These are phyloP conservation scores for Shiraia sp. DNA, from an alignment of 2,329 filamentous ascomycete species.

Conservation along the genomic window DNA sequence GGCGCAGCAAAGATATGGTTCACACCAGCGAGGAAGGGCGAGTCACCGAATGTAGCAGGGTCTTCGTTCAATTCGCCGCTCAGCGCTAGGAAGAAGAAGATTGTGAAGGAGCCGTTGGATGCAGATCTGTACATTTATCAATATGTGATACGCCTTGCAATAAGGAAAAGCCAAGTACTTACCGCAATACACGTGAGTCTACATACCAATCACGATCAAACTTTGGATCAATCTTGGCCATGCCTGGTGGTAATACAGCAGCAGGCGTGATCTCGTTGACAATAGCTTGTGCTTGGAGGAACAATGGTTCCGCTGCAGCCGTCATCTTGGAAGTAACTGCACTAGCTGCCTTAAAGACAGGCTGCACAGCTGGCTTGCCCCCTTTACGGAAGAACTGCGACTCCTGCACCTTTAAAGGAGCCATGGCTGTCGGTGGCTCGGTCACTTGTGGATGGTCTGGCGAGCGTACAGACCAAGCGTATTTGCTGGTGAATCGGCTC, in stretches of 20 bases:
- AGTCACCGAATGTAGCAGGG: neutral
- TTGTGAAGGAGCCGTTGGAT: neutral
- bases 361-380: neutral
- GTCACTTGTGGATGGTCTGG: neutral
- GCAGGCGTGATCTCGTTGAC: neutral
- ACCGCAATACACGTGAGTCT: neutral
- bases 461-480: neutral
- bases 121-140: neutral
- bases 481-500: neutral
- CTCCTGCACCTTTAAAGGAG: neutral
- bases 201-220: neutral
- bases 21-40: neutral
- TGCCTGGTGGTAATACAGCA: neutral
- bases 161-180: neutral
- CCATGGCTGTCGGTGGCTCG: neutral
- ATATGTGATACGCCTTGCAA: neutral
- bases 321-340: too few species aligned
- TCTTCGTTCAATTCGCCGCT: neutral
- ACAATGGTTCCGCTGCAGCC: too few species aligned
- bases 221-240: neutral
- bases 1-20: neutral
- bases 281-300: too few species aligned
- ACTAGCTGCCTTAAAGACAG: too few species aligned
- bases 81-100: neutral
- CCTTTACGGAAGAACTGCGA: neutral